Percentiles rank a stretch among this genome's conserved stretches.
phyloP scores from a whole-genome alignment of 202 grass and related monocot genomes.

The Eragrostis tef region DNA sequence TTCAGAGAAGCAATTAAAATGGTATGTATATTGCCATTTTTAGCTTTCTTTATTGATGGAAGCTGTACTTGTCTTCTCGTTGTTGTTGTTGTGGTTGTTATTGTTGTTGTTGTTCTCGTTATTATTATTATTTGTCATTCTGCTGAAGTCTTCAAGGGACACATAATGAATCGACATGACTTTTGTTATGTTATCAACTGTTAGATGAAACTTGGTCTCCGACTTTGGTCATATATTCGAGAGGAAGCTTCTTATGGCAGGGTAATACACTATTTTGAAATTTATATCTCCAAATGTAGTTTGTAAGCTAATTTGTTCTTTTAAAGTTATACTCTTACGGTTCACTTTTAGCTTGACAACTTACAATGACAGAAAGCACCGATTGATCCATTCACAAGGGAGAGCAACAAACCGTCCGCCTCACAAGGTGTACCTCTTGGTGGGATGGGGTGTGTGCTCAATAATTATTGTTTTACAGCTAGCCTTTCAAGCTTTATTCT shows the following conservation, averaged over 20 bases:
- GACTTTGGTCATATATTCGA: constrained; percentile 98
- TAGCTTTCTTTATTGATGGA: constrained; percentile 25
- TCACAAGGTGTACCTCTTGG: constrained; percentile 93
- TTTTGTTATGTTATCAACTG: constrained; percentile 26
- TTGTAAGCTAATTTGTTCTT: neutral
- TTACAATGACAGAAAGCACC: constrained; percentile 82
- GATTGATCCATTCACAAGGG: constrained; percentile 95
- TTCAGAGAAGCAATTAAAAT: constrained; percentile 88
- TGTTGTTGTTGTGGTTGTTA: neutral
- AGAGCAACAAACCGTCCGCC: constrained; percentile 71
- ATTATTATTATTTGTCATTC: neutral
- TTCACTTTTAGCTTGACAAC: constrained; percentile 41
- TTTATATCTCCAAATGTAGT: constrained; percentile 33
- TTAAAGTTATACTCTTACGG: constrained; percentile 22
- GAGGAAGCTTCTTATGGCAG: constrained; percentile 99
- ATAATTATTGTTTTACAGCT: constrained; percentile 23
- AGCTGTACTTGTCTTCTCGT: constrained; percentile 24
- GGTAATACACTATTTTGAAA: constrained; percentile 55
- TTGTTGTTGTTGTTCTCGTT: neutral
- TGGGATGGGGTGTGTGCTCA: constrained; percentile 81
- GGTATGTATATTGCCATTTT: constrained; percentile 55
- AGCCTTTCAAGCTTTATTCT: constrained; percentile 20
- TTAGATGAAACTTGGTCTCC: constrained; percentile 90
- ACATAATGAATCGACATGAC: constrained; percentile 24
- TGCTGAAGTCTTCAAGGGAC: constrained; percentile 26